Percentiles rank a stretch among this genome's conserved stretches.
phyloP scores from a whole-genome alignment of 148 eudicot genomes.

The Rhododendron griersonianum region DNA sequence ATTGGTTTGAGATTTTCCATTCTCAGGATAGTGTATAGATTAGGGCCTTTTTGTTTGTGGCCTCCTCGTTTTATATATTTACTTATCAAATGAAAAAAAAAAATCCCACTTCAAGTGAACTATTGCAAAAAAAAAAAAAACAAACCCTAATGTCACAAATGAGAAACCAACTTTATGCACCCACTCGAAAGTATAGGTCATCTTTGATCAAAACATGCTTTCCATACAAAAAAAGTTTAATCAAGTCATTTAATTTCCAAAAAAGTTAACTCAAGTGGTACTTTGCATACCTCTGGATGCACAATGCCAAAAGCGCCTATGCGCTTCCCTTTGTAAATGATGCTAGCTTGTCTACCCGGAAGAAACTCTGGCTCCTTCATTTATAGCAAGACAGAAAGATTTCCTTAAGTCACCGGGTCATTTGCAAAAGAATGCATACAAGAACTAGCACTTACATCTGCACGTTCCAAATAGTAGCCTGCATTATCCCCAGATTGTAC shows the following conservation, averaged over 20 bases:
- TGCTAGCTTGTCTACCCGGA: conserved; percentile 77
- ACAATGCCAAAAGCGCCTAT: conserved; percentile 91
- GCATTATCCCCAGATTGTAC: conserved; percentile 59
- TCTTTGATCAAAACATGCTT: background rate
- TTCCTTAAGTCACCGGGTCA: background rate
- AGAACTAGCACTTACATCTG: conserved; percentile 51
- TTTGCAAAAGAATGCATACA: background rate
- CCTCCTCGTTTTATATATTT: too few relatives aligned
- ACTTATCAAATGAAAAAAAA: background rate
- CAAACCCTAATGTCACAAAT: background rate
- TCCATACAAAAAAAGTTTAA: background rate
- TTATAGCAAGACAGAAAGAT: conserved; percentile 1
- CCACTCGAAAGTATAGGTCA: background rate
- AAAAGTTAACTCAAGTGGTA: background rate
- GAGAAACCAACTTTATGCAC: background rate
- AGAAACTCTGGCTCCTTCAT: conserved; percentile 82
- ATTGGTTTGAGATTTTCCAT: too few relatives aligned
- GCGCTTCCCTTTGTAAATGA: conserved; percentile 69
- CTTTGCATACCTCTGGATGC: conserved; percentile 73
- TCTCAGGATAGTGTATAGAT: too few relatives aligned
- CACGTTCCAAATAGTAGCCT: conserved; percentile 70
- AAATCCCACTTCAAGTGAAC: background rate
- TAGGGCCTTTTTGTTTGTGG: too few relatives aligned
- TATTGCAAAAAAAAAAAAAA: too few relatives aligned
- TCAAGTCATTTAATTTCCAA: background rate